A percentile compares a stretch with the other conserved stretches of the same genome.
phyloP scores from a whole-genome alignment of 2,329 filamentous ascomycete species.

The Myotisia sp. region DNA sequence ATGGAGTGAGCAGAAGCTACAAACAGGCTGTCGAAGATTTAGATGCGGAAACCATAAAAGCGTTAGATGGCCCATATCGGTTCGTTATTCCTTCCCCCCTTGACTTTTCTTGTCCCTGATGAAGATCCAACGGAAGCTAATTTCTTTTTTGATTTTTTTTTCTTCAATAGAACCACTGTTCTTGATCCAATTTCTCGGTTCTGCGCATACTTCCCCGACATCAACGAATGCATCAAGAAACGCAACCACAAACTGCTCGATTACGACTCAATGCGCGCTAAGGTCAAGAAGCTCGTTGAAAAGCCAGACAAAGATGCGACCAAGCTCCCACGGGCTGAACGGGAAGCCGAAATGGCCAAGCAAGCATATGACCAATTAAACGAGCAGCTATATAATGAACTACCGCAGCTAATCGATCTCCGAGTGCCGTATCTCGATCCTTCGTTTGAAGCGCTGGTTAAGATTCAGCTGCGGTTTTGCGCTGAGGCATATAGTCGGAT shows the following conservation, averaged over 20 bases:
- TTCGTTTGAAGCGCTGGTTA: conserved; percentile 92
- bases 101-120: too few species aligned
- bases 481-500: conserved; percentile 94
- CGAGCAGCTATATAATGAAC: conserved; percentile 81
- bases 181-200: conserved; percentile 91
- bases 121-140: too few species aligned
- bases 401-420: conserved; percentile 91
- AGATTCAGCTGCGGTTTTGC: conserved; percentile 95
- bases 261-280: conserved; percentile 88
- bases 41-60: conserved; percentile 96
- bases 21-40: conserved; percentile 97
- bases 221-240: conserved; percentile 99
- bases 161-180: conserved; percentile 56
- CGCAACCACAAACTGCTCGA: conserved; percentile 96
- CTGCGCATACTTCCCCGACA: conserved; percentile 96
- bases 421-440: conserved; percentile 95
- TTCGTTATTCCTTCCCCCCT: conserved; percentile 21
- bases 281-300: conserved; percentile 92
- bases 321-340: conserved; percentile 88
- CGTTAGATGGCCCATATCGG: conserved; percentile 88
- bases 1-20: conserved; percentile 91
- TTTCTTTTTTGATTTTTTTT: not conserved
- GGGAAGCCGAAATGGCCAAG: conserved; percentile 89
- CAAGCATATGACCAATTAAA: conserved; percentile 92
- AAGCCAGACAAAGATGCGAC: conserved; percentile 98